Evolutionary conservation across 768 basidiomycete species (phyloP).

Genomic region (Lactifluus subvellereus): DNA sequence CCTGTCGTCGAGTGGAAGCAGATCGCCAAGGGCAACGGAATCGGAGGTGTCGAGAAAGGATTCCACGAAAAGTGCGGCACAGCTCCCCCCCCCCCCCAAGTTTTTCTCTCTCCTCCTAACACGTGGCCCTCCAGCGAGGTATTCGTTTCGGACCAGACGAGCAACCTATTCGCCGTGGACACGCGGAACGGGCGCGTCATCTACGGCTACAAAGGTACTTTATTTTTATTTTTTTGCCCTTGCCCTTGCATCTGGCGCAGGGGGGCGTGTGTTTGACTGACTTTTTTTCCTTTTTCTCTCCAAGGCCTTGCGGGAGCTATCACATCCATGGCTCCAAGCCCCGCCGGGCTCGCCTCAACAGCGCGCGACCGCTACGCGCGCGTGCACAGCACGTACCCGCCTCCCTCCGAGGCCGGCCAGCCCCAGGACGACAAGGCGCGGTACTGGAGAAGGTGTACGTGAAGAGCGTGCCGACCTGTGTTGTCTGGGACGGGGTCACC

Average conservation of each 20-base stretch:
- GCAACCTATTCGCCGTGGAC: slow-evolving; percentile 61
- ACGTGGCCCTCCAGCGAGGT: slow-evolving; percentile 45
- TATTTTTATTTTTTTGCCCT: background rate
- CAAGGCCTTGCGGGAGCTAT: slow-evolving; percentile 69
- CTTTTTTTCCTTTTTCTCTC: background rate
- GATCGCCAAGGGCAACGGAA: slow-evolving; percentile 54
- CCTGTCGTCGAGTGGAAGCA: slow-evolving; percentile 66
- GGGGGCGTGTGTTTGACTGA: background rate
- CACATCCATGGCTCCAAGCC: slow-evolving; percentile 53
- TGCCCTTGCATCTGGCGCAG: background rate
- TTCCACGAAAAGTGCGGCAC: slow-evolving; percentile 51
- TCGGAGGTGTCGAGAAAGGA: slow-evolving; percentile 55
- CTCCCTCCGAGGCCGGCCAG: slow-evolving; percentile 42
- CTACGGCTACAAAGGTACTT: slow-evolving; percentile 62
- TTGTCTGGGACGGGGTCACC: slow-evolving; percentile 51
- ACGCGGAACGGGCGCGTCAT: slow-evolving; percentile 56
- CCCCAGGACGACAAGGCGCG: slow-evolving; percentile 51
- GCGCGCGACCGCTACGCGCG: slow-evolving; percentile 67
- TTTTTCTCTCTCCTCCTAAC: background rate
- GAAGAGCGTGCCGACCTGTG: slow-evolving; percentile 54
- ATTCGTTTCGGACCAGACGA: slow-evolving; percentile 63
- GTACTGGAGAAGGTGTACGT: slow-evolving; percentile 60
- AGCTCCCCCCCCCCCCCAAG: slow-evolving; percentile 28
- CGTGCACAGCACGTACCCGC: slow-evolving; percentile 56
- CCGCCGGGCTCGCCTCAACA: slow-evolving; percentile 50